These are phyloP conservation scores for Chalciporus sphaerocephalus DNA, from an alignment of 768 basidiomycete genomes.

Conservation along the genomic window DNA sequence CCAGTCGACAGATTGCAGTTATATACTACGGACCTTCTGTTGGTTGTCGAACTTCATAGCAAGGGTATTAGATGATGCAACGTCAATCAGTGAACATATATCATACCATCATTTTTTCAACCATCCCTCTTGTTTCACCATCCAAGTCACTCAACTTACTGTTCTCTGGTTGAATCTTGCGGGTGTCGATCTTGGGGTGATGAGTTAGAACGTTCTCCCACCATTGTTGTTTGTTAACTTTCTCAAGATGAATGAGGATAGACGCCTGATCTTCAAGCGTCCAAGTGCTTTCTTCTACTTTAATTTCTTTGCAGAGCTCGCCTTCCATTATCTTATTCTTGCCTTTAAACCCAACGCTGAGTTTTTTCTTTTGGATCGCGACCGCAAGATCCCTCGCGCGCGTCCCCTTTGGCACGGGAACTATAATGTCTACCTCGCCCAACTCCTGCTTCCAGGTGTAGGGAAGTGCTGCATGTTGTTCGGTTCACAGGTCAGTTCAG, in stretches of 20 bases:
- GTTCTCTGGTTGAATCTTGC: slow-evolving; percentile 91
- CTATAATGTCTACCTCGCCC: slow-evolving; percentile 74
- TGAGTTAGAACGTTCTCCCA: slow-evolving; percentile 96
- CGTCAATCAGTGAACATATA: background rate
- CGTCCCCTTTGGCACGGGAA: slow-evolving; percentile 86
- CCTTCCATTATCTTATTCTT: slow-evolving; percentile 84
- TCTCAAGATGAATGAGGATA: slow-evolving; percentile 78
- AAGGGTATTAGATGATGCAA: slow-evolving; percentile 7
- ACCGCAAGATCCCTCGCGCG: slow-evolving; percentile 72
- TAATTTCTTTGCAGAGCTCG: slow-evolving; percentile 88
- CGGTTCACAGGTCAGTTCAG: slow-evolving; percentile 15
- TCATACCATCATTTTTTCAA: slow-evolving; percentile 99
- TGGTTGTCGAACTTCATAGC: slow-evolving; percentile 42
- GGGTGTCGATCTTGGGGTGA: slow-evolving; percentile 95
- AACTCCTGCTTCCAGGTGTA: slow-evolving; percentile 91
- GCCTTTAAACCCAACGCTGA: slow-evolving; percentile 82
- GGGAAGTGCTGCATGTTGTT: slow-evolving; percentile 61
- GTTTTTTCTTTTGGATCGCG: slow-evolving; percentile 72
- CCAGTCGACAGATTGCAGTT: background rate
- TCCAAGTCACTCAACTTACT: slow-evolving; percentile 96
- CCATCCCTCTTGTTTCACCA: slow-evolving; percentile 94
- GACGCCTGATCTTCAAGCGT: slow-evolving; percentile 79
- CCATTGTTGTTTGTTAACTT: slow-evolving; percentile 86
- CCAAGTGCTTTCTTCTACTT: slow-evolving; percentile 97
- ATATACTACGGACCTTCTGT: slow-evolving; percentile 33